Evolutionary conservation across 768 basidiomycete species (phyloP), one percentile per base, ranked within the genome.

Genomic region (Candolleomyces eurysporus): DNA sequence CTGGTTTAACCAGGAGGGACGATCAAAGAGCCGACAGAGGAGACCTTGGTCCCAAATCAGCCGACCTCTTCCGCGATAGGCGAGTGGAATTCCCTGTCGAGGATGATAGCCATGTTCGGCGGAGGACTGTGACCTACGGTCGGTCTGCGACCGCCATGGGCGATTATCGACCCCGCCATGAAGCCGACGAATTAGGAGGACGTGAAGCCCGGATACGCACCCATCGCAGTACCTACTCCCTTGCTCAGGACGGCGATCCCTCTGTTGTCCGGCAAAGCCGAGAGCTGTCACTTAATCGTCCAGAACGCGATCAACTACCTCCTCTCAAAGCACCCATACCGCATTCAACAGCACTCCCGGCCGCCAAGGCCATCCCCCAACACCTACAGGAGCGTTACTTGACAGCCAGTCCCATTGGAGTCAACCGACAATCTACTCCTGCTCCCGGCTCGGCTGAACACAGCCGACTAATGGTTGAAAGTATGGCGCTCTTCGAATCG

Each of bases 401-500:
- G 10, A 63, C 62, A 22, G 60, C 65, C n/a, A 71, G 70, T 62
- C 71, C 69, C 8, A 71, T 71, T 60, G 70, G 68, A 16, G 61
- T 50, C n/a, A 68, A 65, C 21, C 60, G 71, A 31, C 66, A 66
- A 53, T 58, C 57, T 13, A 65, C 71, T 16, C 57, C 70, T 10
- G 54, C 45, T 46, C 59, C 66, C 64, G 52, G 69, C 69, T 74
- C 70, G 42, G 69, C 77, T 4, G 90, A 92, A 64, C 92, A 92
- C 65, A 78, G 84, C 1, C 76, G 81, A n/a, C 73, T 94, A 49
- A 85, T 93, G 82, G 65, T 85, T 21, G 90, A 93, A 46, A 82
- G 86, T 17, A 73, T 93, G 14, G 69, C 75, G 4, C 84, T 89
- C 78, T 91, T 94, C 64, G 90, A 92, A 69, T 74, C 80, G 2